phyloP scores from a whole-genome alignment of 345 rosid species.

The Anacardium occidentale region DNA sequence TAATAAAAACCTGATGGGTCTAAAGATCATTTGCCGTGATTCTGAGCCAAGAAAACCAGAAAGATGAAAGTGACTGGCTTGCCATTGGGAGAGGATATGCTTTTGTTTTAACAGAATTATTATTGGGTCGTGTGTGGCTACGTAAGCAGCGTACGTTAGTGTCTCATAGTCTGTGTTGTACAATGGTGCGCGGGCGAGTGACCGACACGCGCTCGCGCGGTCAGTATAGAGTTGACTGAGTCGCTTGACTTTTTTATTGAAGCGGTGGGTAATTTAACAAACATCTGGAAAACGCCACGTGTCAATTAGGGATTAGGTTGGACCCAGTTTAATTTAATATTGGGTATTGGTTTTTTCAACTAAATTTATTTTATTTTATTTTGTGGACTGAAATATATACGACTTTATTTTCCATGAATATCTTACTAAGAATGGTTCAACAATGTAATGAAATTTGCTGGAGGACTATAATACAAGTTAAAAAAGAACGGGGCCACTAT shows the following conservation, averaged over 20 bases:
- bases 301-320: too few relatives aligned
- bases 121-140: neutral
- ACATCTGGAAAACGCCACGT: neutral
- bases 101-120: constrained; percentile 12
- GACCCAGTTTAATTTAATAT: too few relatives aligned
- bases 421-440: too few relatives aligned
- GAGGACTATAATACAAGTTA: too few relatives aligned
- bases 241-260: neutral
- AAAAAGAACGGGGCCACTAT: too few relatives aligned
- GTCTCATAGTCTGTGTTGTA: neutral
- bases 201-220: neutral
- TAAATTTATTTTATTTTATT: too few relatives aligned
- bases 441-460: too few relatives aligned
- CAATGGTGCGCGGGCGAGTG: neutral
- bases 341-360: too few relatives aligned
- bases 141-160: neutral
- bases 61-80: neutral
- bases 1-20: neutral
- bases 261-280: neutral
- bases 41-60: neutral
- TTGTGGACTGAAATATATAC: too few relatives aligned
- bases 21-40: neutral
- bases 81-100: constrained; percentile 14
- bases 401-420: too few relatives aligned
- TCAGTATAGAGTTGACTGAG: neutral